Evolutionary conservation across 108 stramenopile genomes (phyloP).

Genomic region (Cyclotella cryptica): DNA sequence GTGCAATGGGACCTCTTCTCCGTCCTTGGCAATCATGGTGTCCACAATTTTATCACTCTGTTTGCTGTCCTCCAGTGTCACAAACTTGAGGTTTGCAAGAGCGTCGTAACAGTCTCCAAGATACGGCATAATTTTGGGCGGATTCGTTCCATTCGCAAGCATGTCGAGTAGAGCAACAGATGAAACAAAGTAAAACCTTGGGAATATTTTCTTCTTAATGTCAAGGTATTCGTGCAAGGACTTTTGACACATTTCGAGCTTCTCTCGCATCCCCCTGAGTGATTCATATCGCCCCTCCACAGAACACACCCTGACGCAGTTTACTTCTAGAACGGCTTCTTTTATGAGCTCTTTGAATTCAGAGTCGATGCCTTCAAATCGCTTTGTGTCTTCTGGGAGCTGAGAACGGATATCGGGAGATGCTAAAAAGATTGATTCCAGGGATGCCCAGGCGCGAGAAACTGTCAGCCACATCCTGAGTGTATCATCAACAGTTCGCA

Average conservation of each 20-base stretch:
- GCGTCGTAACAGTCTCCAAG: constrained; percentile 94
- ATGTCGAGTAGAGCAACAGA: constrained; percentile 89
- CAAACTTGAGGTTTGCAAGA: constrained; percentile 76
- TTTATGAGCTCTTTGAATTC: constrained; percentile 94
- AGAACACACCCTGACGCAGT: constrained; percentile 79
- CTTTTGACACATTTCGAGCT: constrained; percentile 92
- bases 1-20: constrained; percentile 69
- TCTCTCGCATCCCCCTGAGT: constrained; percentile 80
- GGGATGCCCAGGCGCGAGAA: constrained; percentile 80
- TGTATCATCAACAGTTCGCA: constrained; percentile 84
- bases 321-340: constrained; percentile 78
- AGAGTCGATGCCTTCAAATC: constrained; percentile 89
- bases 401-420: constrained; percentile 91
- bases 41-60: constrained; percentile 63
- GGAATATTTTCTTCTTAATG: constrained; percentile 94
- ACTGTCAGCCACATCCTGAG: constrained; percentile 82
- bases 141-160: constrained; percentile 92
- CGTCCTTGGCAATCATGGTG: constrained; percentile 88
- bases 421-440: constrained; percentile 90
- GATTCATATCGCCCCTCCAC: constrained; percentile 80
- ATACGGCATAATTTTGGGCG: constrained; percentile 90
- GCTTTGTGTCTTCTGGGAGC: constrained; percentile 92
- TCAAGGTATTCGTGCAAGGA: constrained; percentile 92
- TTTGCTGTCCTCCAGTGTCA: constrained; percentile 61
- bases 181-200: constrained; percentile 93